These are phyloP conservation scores for Capillidium rhysosporum DNA, from an alignment of 371 early-diverging fungal species.

Conservation along the genomic window DNA sequence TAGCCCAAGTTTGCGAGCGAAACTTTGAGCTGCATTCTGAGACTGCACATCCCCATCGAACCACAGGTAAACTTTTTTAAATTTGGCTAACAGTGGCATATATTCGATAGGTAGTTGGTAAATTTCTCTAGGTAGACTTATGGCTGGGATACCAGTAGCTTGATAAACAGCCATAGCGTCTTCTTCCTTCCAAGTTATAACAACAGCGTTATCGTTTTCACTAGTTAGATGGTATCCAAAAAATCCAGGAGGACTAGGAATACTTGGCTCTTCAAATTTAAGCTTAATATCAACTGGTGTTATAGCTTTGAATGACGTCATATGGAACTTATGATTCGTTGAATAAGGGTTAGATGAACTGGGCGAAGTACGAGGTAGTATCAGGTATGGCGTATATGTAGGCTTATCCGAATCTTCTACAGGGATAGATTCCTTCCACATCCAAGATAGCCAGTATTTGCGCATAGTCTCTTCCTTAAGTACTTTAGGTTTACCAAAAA, in stretches of 20 bases:
- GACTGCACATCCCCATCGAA: slow-evolving; percentile 47
- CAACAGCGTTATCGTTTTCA: slow-evolving; percentile 17
- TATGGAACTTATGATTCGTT: neutral
- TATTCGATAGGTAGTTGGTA: slow-evolving; percentile 38
- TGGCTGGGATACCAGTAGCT: slow-evolving; percentile 33
- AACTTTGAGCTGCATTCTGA: slow-evolving; percentile 28
- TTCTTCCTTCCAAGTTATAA: slow-evolving; percentile 34
- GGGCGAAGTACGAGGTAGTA: neutral
- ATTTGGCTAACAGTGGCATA: slow-evolving; percentile 37
- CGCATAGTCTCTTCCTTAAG: slow-evolving; percentile 1
- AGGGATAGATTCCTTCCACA: neutral
- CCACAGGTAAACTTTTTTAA: slow-evolving; percentile 42
- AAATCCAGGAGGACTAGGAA: slow-evolving; percentile 17
- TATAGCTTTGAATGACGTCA: neutral
- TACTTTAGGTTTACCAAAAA: neutral
- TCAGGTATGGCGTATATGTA: neutral
- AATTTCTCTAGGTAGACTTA: slow-evolving; percentile 26
- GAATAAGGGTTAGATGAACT: neutral
- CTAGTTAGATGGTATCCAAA: slow-evolving; percentile 41
- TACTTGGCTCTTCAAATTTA: slow-evolving; percentile 3
- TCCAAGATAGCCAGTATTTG: neutral
- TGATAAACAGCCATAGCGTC: slow-evolving; percentile 55
- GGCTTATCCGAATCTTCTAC: neutral
- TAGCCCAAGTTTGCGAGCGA: slow-evolving; percentile 40
- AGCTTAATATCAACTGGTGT: neutral